These are phyloP conservation scores for Scedosporium boydii DNA, from an alignment of 2,329 filamentous ascomycete genomes.

Conservation along the genomic window DNA sequence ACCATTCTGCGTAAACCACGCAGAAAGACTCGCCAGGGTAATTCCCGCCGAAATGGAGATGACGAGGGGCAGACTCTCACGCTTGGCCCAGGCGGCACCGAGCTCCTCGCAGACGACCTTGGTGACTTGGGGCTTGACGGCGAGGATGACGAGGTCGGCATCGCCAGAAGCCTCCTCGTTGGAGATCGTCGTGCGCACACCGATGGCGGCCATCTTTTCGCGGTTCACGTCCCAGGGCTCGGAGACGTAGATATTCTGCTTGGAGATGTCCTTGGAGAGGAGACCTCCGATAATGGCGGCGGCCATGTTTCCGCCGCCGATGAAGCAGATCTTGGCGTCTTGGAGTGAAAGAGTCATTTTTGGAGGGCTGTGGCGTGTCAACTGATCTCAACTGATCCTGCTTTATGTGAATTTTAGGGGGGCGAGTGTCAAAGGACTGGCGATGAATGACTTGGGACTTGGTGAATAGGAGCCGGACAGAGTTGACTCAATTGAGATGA, in stretches of 20 bases:
- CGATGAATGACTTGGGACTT: too few species aligned
- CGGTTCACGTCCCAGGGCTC: slow-evolving; percentile 45
- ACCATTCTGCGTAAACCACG: slow-evolving; percentile 30
- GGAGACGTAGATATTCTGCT: slow-evolving; percentile 35
- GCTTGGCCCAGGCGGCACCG: slow-evolving; percentile 21
- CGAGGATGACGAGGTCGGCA: slow-evolving; percentile 37
- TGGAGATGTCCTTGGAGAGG: slow-evolving; percentile 29
- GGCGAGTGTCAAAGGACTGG: too few species aligned
- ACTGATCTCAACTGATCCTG: too few species aligned
- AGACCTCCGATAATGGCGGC: slow-evolving; percentile 42
- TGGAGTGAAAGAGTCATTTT: slow-evolving; percentile 17
- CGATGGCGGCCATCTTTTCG: slow-evolving; percentile 33
- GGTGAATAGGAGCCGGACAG: too few species aligned
- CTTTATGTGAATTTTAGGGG: too few species aligned
- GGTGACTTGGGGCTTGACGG: slow-evolving; percentile 42
- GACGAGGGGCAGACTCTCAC: slow-evolving; percentile 28
- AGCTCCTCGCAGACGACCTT: slow-evolving; percentile 37
- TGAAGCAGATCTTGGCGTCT: slow-evolving; percentile 25
- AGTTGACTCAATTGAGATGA: too few species aligned
- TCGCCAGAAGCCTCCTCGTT: slow-evolving; percentile 33
- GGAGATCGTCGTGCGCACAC: slow-evolving; percentile 35
- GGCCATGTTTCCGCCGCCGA: slow-evolving; percentile 43
- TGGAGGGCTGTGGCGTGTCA: too few species aligned
- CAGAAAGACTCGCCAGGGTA: slow-evolving; percentile 30
- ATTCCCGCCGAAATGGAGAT: slow-evolving; percentile 41